A percentile compares a stretch with the other conserved stretches of the same genome.
Evolutionary conservation across 441 rosid species (phyloP).

Genomic region (Gossypium aridum): DNA sequence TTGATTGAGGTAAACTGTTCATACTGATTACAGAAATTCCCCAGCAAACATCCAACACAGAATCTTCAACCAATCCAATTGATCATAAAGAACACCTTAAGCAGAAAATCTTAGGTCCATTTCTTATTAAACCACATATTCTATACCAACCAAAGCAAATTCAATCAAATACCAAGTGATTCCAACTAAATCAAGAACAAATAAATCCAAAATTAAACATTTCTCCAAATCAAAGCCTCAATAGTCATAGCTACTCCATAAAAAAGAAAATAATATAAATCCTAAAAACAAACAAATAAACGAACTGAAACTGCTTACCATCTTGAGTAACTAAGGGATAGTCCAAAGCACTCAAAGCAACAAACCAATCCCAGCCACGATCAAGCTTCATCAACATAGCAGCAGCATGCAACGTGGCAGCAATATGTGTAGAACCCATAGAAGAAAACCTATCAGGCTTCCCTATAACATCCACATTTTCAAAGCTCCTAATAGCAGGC

Average conservation of each 20-base stretch:
- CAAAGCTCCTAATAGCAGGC: conserved; percentile 63
- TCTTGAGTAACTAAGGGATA: conserved; percentile 81
- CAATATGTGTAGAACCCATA: conserved; percentile 68
- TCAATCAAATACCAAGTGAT: neutral
- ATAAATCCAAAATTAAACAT: neutral
- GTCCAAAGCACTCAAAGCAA: conserved; percentile 67
- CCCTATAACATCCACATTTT: conserved; percentile 81
- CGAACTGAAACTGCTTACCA: conserved; percentile 31
- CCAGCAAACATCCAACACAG: neutral
- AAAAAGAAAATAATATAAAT: neutral
- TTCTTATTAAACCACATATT: neutral
- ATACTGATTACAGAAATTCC: neutral
- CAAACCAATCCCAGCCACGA: conserved; percentile 81
- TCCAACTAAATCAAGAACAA: neutral
- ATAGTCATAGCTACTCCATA: neutral
- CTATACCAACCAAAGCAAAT: neutral
- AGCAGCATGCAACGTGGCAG: conserved; percentile 65
- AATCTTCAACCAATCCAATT: neutral
- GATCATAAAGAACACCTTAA: neutral
- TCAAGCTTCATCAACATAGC: conserved; percentile 68
- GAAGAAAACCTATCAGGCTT: conserved; percentile 58
- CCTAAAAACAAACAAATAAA: neutral
- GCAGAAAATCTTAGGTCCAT: neutral
- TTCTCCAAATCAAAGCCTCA: neutral
- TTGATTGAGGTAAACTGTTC: neutral